Evolutionary conservation across 2,329 filamentous ascomycete genomes (phyloP).

Genomic region (Aspergillus oerlinghausenensis): DNA sequence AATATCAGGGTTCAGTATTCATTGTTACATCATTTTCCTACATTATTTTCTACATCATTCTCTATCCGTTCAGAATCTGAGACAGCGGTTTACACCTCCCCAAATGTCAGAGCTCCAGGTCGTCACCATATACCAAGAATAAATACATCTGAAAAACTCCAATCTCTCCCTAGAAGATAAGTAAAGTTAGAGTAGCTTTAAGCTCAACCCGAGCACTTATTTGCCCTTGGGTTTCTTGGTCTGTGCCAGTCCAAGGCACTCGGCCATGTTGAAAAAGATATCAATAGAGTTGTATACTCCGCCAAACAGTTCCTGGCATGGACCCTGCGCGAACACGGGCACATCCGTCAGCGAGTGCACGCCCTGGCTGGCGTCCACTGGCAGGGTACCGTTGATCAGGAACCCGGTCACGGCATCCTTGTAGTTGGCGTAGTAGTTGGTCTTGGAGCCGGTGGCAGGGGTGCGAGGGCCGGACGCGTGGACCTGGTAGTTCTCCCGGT

Average conservation of each 20-base stretch:
- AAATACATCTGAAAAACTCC: neutral
- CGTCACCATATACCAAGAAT: neutral
- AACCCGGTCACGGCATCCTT: slow-evolving; percentile 63
- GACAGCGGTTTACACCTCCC: too few relatives aligned
- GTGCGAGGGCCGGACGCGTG: slow-evolving; percentile 61
- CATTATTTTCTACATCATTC: too few relatives aligned
- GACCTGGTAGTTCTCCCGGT: slow-evolving; percentile 70
- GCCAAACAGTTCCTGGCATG: slow-evolving; percentile 71
- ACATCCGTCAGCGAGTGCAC: slow-evolving; percentile 76
- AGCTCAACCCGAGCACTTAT: neutral
- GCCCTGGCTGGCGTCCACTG: slow-evolving; percentile 59
- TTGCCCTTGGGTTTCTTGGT: slow-evolving; percentile 6
- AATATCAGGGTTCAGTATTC: neutral
- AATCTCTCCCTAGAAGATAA: neutral
- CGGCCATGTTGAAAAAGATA: slow-evolving; percentile 39
- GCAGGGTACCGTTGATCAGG: slow-evolving; percentile 70
- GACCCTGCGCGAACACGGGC: slow-evolving; percentile 71
- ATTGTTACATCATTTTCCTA: neutral
- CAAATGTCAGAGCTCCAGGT: too few relatives aligned
- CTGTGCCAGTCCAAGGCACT: slow-evolving; percentile 34
- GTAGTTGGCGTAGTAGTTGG: slow-evolving; percentile 64
- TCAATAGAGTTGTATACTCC: slow-evolving; percentile 39
- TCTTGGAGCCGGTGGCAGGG: slow-evolving; percentile 54
- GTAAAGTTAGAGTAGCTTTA: neutral
- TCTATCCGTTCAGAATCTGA: neutral